Evolutionary conservation across 2,329 filamentous ascomycete genomes (phyloP).

Genomic region (Botrytis squamosa): DNA sequence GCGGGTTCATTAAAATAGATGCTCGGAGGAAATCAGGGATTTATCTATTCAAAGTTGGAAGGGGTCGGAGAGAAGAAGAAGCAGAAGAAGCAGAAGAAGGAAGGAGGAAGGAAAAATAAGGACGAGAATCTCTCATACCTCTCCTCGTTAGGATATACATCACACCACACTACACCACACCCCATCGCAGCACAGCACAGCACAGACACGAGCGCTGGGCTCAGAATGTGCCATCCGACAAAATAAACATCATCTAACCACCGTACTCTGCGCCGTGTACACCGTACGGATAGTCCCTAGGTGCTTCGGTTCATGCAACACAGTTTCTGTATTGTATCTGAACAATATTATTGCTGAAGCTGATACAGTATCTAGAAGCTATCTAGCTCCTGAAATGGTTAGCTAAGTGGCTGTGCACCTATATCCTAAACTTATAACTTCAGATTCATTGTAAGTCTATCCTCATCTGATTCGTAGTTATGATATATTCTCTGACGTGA

Average conservation of each 20-base stretch:
- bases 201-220: neutral
- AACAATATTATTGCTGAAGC: constrained; percentile 2
- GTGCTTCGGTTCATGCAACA: constrained; percentile 6
- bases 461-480: constrained; percentile 1
- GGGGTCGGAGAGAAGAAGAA: neutral
- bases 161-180: neutral
- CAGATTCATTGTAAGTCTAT: constrained; percentile 13
- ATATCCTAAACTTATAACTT: constrained; percentile 11
- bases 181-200: neutral
- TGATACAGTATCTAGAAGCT: constrained; percentile 1
- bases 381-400: neutral
- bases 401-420: constrained; percentile 2
- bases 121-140: neutral
- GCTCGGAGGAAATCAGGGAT: neutral
- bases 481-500: constrained; percentile 20
- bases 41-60: neutral
- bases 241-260: neutral
- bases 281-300: constrained; percentile 5
- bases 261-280: neutral
- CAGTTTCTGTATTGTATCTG: constrained; percentile 16
- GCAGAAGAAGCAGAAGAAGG: neutral
- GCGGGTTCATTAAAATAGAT: neutral
- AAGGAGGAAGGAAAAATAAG: neutral
- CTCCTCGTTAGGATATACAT: neutral
- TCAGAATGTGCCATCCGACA: constrained; percentile 12